Evolutionary conservation across 306 rosid genomes (phyloP).

Genomic region (Lathyrus aphaca): DNA sequence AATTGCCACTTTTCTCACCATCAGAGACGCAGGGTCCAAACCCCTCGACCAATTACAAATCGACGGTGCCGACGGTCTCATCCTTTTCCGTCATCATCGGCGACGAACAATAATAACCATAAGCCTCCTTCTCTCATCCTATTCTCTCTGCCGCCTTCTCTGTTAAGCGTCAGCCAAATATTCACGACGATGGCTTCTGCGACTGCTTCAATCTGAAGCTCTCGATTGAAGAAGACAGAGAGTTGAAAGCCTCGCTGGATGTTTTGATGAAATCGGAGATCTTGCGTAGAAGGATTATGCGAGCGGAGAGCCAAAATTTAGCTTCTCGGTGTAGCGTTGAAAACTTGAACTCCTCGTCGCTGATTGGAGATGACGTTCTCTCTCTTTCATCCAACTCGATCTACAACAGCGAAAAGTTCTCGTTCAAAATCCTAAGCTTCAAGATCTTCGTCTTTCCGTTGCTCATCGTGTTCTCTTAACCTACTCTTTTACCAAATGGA

Average conservation of each 20-base stretch:
- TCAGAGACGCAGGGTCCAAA: no score
- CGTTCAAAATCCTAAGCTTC: slow-evolving; percentile 41
- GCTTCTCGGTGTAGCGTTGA: slow-evolving; percentile 50
- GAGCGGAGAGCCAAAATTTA: slow-evolving; percentile 53
- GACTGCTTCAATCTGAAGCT: slow-evolving; percentile 52
- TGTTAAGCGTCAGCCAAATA: slow-evolving; percentile 54
- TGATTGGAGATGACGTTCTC: slow-evolving; percentile 45
- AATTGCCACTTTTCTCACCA: no score
- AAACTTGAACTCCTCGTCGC: slow-evolving; percentile 43
- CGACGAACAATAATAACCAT: no score
- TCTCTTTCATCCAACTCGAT: slow-evolving; percentile 42
- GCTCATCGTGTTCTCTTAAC: slow-evolving; percentile 40
- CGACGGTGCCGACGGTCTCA: no score
- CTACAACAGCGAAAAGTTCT: slow-evolving; percentile 44
- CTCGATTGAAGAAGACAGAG: slow-evolving; percentile 60
- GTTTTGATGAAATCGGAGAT: slow-evolving; percentile 50
- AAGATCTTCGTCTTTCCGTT: slow-evolving; percentile 34
- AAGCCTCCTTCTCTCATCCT: no score
- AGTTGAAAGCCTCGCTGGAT: slow-evolving; percentile 39
- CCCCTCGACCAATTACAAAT: no score
- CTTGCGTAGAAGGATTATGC: slow-evolving; percentile 45
- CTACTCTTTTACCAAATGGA: no score
- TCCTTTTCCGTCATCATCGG: no score
- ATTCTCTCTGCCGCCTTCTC: slow-evolving; percentile 60
- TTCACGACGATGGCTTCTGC: slow-evolving; percentile 42